These are phyloP conservation scores for Carex scoparia DNA, from an alignment of 176 grass and related monocot species.

Conservation along the genomic window DNA sequence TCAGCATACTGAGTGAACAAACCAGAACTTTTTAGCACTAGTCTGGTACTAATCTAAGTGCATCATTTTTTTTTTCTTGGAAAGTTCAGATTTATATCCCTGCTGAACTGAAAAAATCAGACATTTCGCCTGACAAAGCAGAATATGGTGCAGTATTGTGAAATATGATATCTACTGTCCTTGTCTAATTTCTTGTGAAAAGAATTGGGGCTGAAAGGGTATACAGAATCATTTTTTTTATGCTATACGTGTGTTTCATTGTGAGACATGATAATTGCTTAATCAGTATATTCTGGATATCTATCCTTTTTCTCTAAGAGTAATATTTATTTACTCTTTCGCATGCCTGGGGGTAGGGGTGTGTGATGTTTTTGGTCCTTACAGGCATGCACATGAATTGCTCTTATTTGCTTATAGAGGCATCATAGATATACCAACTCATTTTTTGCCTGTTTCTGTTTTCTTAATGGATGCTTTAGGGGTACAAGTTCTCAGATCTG, in stretches of 20 bases:
- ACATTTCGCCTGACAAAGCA: background rate
- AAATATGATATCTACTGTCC: background rate
- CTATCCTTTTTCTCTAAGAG: background rate
- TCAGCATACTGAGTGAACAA: background rate
- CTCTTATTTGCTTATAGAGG: background rate
- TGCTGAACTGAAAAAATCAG: background rate
- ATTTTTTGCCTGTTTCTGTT: slow-evolving; percentile 25
- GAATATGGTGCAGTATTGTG: background rate
- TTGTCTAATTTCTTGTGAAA: background rate
- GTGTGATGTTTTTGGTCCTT: background rate
- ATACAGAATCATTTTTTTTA: background rate
- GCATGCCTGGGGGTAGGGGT: background rate
- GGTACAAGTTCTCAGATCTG: slow-evolving; percentile 70
- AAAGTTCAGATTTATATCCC: background rate
- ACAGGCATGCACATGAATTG: background rate
- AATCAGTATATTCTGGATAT: background rate
- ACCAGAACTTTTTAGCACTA: background rate
- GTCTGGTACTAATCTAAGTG: background rate
- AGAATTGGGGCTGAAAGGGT: background rate
- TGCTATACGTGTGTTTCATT: background rate
- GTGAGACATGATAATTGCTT: background rate
- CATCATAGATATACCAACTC: background rate
- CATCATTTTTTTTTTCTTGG: background rate
- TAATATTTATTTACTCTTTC: background rate
- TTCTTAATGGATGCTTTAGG: slow-evolving; percentile 38